phyloP scores from a whole-genome alignment of 2,329 filamentous ascomycete species.

The Aspergillus calidoustus region DNA sequence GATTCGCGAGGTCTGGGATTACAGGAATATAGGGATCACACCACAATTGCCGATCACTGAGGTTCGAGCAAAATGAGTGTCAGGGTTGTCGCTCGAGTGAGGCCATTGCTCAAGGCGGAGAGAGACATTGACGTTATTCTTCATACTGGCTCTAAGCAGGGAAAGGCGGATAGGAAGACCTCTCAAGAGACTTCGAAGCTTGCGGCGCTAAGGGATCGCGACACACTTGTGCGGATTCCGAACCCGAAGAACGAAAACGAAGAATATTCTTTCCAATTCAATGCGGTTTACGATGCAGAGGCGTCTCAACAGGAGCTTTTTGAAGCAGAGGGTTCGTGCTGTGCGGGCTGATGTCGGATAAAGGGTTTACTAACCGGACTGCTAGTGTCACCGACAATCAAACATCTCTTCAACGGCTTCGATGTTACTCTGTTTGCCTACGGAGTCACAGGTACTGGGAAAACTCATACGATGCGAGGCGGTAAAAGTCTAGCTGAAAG shows the following conservation, averaged over 20 bases:
- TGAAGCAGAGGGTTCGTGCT: constrained; percentile 77
- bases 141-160: constrained; percentile 57
- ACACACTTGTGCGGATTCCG: constrained; percentile 80
- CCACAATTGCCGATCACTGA: background rate
- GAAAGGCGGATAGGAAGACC: constrained; percentile 33
- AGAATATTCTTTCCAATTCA: constrained; percentile 93
- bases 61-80: constrained; percentile 55
- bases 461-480: constrained; percentile 95
- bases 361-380: constrained; percentile 24
- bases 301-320: constrained; percentile 87
- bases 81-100: constrained; percentile 86
- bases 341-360: background rate
- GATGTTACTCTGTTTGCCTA: constrained; percentile 92
- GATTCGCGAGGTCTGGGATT: background rate
- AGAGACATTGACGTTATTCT: constrained; percentile 87
- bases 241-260: constrained; percentile 92
- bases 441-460: constrained; percentile 89
- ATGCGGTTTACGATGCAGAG: constrained; percentile 81
- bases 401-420: constrained; percentile 82
- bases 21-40: background rate
- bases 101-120: constrained; percentile 85
- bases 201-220: constrained; percentile 54
- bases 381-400: constrained; percentile 83
- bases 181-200: constrained; percentile 30
- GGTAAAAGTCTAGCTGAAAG: constrained; percentile 83